Conservation (phyloP, 495 filamentous ascomycete species). For the Articulospora tetracladia region DNA sequence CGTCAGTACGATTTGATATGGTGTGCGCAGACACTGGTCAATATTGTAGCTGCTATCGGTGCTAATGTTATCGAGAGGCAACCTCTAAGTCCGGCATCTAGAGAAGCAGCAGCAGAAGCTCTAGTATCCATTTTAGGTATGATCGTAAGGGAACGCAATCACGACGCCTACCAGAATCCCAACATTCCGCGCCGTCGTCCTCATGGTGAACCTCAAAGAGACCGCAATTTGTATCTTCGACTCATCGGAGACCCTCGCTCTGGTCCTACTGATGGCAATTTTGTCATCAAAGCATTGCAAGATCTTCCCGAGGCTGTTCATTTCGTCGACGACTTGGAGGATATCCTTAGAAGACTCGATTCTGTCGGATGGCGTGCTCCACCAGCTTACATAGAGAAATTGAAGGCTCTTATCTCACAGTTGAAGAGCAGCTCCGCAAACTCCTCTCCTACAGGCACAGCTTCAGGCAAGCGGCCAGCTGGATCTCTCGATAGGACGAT, state of each 20-base stretch:
- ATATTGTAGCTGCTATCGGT: conserved; percentile 21
- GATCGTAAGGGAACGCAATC: conserved; percentile 22
- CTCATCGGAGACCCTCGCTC: conserved; percentile 19
- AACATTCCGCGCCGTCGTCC: conserved; percentile 13
- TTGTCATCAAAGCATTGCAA: conserved; percentile 21
- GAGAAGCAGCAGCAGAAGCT: conserved; percentile 19
- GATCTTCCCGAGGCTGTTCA: conserved; percentile 20
- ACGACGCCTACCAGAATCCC: conserved; percentile 20
- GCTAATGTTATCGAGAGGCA: conserved; percentile 11
- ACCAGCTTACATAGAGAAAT: conserved; percentile 13
- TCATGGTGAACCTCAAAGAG: conserved; percentile 16
- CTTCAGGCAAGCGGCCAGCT: conserved; percentile 13
- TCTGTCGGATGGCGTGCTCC: conserved; percentile 22
- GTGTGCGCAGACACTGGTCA: conserved; percentile 21
- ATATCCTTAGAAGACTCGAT: conserved; percentile 9
- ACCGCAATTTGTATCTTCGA: conserved; percentile 25
- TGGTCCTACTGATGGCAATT: conserved; percentile 15
- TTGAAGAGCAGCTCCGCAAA: conserved; percentile 8
- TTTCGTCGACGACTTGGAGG: conserved; percentile 23
- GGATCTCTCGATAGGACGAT: conserved; percentile 16
- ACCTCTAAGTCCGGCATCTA: conserved; percentile 15
- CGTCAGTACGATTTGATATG: conserved; percentile 19
- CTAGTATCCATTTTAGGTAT: conserved; percentile 20
- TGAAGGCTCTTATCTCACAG: conserved; percentile 15
- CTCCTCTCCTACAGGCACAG: not conserved